phyloP scores from a whole-genome alignment of 2,329 filamentous ascomycete genomes.

The Chrysosporium queenslandicum region DNA sequence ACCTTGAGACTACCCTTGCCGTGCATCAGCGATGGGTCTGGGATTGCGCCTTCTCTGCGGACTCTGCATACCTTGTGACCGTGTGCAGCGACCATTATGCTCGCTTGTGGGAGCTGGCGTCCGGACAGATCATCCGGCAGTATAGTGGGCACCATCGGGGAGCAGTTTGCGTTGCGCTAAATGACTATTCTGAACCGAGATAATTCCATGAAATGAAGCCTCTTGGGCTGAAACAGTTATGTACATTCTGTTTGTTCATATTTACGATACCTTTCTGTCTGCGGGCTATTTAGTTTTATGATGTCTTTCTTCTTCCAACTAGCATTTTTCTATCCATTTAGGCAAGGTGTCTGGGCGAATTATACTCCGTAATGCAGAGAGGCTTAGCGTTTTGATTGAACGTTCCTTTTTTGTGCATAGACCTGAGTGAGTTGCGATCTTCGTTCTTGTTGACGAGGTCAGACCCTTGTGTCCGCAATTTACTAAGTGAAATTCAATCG shows the following conservation, averaged over 20 bases:
- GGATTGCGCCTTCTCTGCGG: slow-evolving; percentile 92
- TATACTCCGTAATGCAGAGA: not conserved
- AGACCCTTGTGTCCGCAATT: too few species aligned
- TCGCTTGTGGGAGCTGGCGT: slow-evolving; percentile 76
- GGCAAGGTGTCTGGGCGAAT: not conserved
- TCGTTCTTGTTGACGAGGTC: too few species aligned
- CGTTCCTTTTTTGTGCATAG: too few species aligned
- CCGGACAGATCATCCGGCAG: slow-evolving; percentile 82
- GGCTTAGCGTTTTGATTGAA: too few species aligned
- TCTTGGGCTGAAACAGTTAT: not conserved
- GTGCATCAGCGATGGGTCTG: slow-evolving; percentile 95
- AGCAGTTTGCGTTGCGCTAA: slow-evolving; percentile 83
- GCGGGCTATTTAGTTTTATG: not conserved
- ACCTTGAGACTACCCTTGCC: slow-evolving; percentile 74
- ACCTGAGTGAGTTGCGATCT: too few species aligned
- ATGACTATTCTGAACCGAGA: slow-evolving; percentile 57
- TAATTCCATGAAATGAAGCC: slow-evolving; percentile 17
- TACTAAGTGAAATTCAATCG: too few species aligned
- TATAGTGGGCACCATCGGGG: slow-evolving; percentile 92
- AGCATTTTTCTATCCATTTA: not conserved
- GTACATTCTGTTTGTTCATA: too few species aligned
- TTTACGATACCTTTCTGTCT: not conserved
- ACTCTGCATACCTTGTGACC: slow-evolving; percentile 85
- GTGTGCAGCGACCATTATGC: slow-evolving; percentile 92
- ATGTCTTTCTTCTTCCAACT: not conserved